phyloP scores from a whole-genome alignment of 345 rosid species.

The Heritiera fomes region DNA sequence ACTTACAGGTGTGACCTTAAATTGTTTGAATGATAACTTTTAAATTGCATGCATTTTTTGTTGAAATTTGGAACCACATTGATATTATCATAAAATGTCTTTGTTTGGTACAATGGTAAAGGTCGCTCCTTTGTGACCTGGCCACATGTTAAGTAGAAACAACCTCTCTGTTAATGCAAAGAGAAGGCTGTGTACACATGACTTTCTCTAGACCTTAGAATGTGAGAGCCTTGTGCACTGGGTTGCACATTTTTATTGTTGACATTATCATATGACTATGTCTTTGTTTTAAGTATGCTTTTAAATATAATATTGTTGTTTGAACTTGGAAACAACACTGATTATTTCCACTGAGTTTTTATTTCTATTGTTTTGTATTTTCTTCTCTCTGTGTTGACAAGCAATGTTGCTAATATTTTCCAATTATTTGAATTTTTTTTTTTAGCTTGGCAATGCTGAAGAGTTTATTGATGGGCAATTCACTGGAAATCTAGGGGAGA shows the following conservation, averaged over 20 bases:
- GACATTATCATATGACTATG: not conserved
- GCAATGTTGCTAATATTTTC: not conserved
- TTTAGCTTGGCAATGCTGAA: slow-evolving; percentile 84
- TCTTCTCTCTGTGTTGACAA: not conserved
- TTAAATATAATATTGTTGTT: not conserved
- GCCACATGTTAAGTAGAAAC: no score
- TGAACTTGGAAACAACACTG: not conserved
- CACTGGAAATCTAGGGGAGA: slow-evolving; percentile 90
- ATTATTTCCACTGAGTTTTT: not conserved
- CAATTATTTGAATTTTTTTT: not conserved
- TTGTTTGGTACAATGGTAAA: no score
- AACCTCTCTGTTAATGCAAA: no score
- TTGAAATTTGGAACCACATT: not conserved
- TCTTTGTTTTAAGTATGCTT: not conserved
- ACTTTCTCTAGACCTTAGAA: no score
- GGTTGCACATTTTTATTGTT: no score
- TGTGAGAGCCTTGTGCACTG: no score
- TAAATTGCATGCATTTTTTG: not conserved
- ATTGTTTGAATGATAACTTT: not conserved
- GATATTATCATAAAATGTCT: not conserved
- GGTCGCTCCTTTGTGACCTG: no score
- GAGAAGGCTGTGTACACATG: no score
- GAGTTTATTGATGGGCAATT: slow-evolving; percentile 83
- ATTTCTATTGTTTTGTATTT: not conserved
- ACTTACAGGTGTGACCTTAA: slow-evolving; percentile 46